Evolutionary conservation across 1,284 basidiomycete species (phyloP), one percentile per base, ranked within the genome.

Genomic region (Coniferiporia sulphurascens): DNA sequence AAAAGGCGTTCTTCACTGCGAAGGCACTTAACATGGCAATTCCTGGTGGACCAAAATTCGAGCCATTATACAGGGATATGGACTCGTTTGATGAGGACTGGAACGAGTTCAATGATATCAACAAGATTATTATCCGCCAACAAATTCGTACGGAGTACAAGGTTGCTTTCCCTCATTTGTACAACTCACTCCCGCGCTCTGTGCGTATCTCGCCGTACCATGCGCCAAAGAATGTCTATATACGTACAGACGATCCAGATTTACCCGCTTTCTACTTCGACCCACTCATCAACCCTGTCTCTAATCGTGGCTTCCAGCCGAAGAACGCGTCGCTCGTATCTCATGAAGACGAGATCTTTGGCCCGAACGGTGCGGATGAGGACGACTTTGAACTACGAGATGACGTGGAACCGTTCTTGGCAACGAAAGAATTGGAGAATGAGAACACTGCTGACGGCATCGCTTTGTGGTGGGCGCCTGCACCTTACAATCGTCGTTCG

Each of bases 101-200:
- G 95, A 98, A 98, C 75, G 96, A 99, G 74, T 99, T 99, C 71
- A 99, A 99, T 72, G 97, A 99, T 72, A 98, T 99, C 74, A 96
- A 98, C 79, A 99, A 99, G 75, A 92, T 99, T 70, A 98, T 99
- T 73, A 99, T 99, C 65, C 94, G 97, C 35, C 95, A 98, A 71
- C 94, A 97, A 72, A 97, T 99, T 64, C 86, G 97, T 55, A 99
- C 97, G 2, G 97, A 99, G 76, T 99, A 99, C 82, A 97, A 96
- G 72, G 95, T 99, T 58, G 96, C 96, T 0, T 99, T 98, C 81
- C 97, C 97, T 22, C 97, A 99, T 70, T 82, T 99, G 1, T 99
- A 99, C 80, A 99, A 99, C 75, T 98, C 95, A 53, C 84, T 98
- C 8, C 97, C 97, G 56, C 92, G 97, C 45, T 93, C 95, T 19